Conservation (phyloP, 1,284 basidiomycete genomes). For the Rhodotorula sp. region DNA sequence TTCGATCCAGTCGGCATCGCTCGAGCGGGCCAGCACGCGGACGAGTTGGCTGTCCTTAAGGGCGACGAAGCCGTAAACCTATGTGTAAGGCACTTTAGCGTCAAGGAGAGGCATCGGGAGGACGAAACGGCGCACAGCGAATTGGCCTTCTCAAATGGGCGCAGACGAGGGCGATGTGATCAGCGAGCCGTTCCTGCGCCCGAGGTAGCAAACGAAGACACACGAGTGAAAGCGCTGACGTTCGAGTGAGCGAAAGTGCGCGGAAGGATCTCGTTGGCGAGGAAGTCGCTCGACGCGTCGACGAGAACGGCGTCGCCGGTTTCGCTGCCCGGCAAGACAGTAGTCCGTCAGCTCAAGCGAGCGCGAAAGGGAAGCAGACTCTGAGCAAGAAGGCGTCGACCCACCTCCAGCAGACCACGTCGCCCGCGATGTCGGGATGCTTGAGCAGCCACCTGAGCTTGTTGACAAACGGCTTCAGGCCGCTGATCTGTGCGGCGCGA, state of each 20-base stretch:
- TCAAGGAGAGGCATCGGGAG: background rate
- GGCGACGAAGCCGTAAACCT: conserved; percentile 7
- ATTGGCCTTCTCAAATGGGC: conserved; percentile 1
- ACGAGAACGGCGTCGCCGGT: conserved; percentile 5
- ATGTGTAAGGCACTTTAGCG: no score
- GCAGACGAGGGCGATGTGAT: no score
- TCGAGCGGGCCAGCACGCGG: no score
- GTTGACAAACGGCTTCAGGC: conserved; percentile 25
- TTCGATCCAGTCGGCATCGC: no score
- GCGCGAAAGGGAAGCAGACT: background rate
- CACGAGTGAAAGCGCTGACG: background rate
- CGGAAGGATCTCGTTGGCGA: conserved; percentile 2
- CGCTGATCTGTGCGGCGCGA: conserved; percentile 3
- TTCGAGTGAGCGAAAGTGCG: conserved; percentile 4
- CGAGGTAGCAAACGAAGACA: background rate
- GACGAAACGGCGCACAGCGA: background rate
- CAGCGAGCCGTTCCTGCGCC: no score
- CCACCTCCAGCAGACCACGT: conserved; percentile 25
- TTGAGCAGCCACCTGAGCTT: conserved; percentile 21
- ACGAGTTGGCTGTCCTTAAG: background rate
- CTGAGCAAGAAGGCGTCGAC: background rate
- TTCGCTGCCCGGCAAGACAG: background rate
- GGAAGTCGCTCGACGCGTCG: background rate
- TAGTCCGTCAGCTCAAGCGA: background rate
- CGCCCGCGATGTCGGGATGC: background rate